phyloP scores from a whole-genome alignment of 164 flowering plant species.

The Piper betle region DNA sequence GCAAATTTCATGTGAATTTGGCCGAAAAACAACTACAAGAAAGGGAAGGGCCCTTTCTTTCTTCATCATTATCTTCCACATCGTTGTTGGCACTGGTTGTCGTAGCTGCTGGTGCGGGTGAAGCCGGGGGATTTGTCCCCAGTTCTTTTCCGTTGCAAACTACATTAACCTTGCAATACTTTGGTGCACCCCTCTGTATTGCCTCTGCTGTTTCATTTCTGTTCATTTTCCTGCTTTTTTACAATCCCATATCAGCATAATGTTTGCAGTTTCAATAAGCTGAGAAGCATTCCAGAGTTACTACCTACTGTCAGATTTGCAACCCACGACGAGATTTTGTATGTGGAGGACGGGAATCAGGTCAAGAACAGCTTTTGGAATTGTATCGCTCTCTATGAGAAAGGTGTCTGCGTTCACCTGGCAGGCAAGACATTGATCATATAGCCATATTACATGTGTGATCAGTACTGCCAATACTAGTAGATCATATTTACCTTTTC shows the following conservation, averaged over 20 bases:
- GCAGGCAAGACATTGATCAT: neutral
- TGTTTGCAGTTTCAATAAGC: too few species aligned
- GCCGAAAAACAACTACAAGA: conserved; percentile 1
- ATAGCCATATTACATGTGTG: neutral
- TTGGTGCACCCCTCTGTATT: conserved; percentile 5
- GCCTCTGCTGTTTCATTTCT: conserved; percentile 5
- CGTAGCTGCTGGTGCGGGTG: neutral
- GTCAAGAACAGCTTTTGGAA: conserved; percentile 47
- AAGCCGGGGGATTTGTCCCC: neutral
- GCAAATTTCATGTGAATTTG: neutral
- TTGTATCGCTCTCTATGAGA: conserved; percentile 53
- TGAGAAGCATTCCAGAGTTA: neutral
- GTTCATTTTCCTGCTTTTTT: neutral
- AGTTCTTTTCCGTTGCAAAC: conserved; percentile 5
- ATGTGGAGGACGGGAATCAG: conserved; percentile 65
- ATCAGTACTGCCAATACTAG: neutral
- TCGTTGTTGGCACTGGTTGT: neutral
- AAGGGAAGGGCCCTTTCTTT: neutral
- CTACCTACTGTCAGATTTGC: conserved; percentile 37
- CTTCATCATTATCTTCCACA: neutral
- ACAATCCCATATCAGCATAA: neutral
- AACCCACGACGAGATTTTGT: conserved; percentile 45
- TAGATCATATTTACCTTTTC: conserved; percentile 23
- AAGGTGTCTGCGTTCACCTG: conserved; percentile 65
- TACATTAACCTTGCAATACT: conserved; percentile 5